These are phyloP conservation scores for Laburnicola sp. DNA, from an alignment of 2,329 filamentous ascomycete genomes.

Conservation along the genomic window DNA sequence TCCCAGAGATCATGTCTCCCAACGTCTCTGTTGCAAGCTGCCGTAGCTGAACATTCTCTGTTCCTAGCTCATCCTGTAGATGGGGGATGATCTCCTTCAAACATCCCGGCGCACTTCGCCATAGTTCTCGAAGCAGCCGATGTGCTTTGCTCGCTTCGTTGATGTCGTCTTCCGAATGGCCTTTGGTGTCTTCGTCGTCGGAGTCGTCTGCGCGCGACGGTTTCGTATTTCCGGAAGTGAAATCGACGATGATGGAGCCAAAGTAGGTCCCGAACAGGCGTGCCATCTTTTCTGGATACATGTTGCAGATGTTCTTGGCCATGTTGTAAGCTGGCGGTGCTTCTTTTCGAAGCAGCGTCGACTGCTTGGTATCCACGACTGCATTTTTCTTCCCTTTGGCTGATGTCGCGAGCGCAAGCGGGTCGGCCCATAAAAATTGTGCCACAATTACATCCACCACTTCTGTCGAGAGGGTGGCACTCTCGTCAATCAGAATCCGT, in stretches of 20 bases:
- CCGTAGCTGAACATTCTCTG: conserved; percentile 84
- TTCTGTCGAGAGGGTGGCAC: conserved; percentile 71
- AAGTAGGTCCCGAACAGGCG: conserved; percentile 95
- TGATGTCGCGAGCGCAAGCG: conserved; percentile 54
- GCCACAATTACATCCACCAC: conserved; percentile 93
- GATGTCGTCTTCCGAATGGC: conserved; percentile 79
- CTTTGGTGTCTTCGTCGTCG: conserved; percentile 54
- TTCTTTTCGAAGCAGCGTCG: conserved; percentile 80
- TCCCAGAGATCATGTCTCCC: conserved; percentile 91
- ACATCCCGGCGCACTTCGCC: conserved; percentile 86
- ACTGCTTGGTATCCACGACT: conserved; percentile 72
- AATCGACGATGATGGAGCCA: conserved; percentile 92
- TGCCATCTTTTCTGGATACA: conserved; percentile 89
- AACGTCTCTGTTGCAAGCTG: conserved; percentile 90
- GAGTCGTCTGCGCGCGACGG: conserved; percentile 44
- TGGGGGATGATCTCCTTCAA: conserved; percentile 93
- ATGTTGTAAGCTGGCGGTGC: conserved; percentile 93
- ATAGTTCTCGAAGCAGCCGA: conserved; percentile 83
- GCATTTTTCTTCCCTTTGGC: conserved; percentile 56
- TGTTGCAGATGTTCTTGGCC: conserved; percentile 91
- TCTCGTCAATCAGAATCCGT: conserved; percentile 84
- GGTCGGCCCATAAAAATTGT: conserved; percentile 88
- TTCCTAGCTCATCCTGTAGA: conserved; percentile 86
- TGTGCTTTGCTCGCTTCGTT: conserved; percentile 90
- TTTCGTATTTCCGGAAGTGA: conserved; percentile 59